A percentile compares a stretch with the other conserved stretches of the same genome.
phyloP scores from a whole-genome alignment of 495 filamentous ascomycete genomes.

The Penicillium riverlandense region DNA sequence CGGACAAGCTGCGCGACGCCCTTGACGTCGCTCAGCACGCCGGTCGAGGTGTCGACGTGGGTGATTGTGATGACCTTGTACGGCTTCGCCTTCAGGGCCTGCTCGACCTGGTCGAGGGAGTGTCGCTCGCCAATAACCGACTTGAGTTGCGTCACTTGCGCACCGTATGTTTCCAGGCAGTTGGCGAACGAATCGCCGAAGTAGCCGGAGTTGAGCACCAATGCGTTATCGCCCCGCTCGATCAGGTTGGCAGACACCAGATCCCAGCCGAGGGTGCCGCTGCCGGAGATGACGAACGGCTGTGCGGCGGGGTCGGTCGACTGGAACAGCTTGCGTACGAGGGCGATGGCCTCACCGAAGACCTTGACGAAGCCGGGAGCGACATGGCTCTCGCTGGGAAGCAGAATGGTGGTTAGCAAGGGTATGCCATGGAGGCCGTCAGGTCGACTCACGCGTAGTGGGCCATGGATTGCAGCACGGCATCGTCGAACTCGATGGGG shows the following conservation, averaged over 20 bases:
- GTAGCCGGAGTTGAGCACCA: conserved; percentile 94
- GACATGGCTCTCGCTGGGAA: conserved; percentile 83
- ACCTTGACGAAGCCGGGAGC: conserved; percentile 77
- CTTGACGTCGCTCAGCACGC: conserved; percentile 87
- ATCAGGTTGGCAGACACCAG: conserved; percentile 84
- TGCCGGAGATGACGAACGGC: conserved; percentile 88
- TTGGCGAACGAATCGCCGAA: conserved; percentile 93
- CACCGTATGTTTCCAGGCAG: conserved; percentile 86
- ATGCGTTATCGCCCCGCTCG: conserved; percentile 79
- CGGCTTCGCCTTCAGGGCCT: conserved; percentile 75
- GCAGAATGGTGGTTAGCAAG: conserved; percentile 1
- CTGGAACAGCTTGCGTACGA: conserved; percentile 90
- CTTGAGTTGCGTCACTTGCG: conserved; percentile 79
- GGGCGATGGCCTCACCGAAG: conserved; percentile 82
- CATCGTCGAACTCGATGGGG: conserved; percentile 98
- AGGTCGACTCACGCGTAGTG: conserved; percentile 72
- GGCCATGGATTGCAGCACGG: conserved; percentile 87
- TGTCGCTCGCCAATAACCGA: conserved; percentile 83
- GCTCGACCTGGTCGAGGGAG: conserved; percentile 79
- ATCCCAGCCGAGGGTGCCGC: conserved; percentile 95
- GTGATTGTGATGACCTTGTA: conserved; percentile 93
- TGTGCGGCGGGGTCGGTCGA: conserved; percentile 74
- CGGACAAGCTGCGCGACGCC: conserved; percentile 73
- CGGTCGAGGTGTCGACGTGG: conserved; percentile 95
- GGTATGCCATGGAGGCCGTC: neutral